Base-by-base conservation (phyloP, 495 filamentous ascomycete species). In the Neurospora discreta region DNA sequence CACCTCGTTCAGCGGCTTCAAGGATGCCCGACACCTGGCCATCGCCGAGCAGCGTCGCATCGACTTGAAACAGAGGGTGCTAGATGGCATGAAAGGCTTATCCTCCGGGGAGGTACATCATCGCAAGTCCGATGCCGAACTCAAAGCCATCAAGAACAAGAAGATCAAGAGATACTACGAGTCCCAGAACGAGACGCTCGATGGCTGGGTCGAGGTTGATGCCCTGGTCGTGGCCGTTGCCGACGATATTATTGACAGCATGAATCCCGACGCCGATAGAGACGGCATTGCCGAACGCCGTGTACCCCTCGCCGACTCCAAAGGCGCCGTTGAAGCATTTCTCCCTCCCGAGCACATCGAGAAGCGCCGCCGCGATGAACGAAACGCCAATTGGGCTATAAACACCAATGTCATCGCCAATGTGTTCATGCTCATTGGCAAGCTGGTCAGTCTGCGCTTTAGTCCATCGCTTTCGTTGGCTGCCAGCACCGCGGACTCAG, bases 121-220 rank as follows among this genome's bases (percentile, higher is more conserved):
- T 72, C 78, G 85, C 16, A 85, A 86, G 72, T 81, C 77, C 39
- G 78, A 81, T 36, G 78, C 82, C 3, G 81, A 88, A 42, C 78
- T 84, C 39, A 85, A 85, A 68, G 72, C 67, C 3, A 85, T 87
- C 68, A 79, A 82, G 74, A 81, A 83, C 68, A 85, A 85, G 73
- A 84, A 84, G 72, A 72, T 88, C 1, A 71, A 82, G 5, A 41
- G 68, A 8, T 86, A 85, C 70, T 87, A 87, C 74, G 81, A 85
- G 70, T 74, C 74, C 20, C 85, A 87, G 73, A 88, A 88, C 71
- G 78, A 82, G 40, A 70, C 81, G 1, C 73, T 87, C 38, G 82
- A 87, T 71, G 83, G 85, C 68, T 87, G 85, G 85, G 69, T 85
- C 6, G 82, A 87, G 76, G 84, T 87, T 6, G 86, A 87, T 74